Percentiles rank a stretch among this genome's conserved stretches.
Conservation (phyloP, 768 basidiomycete genomes). For the Dacryopinax primogenitus region DNA sequence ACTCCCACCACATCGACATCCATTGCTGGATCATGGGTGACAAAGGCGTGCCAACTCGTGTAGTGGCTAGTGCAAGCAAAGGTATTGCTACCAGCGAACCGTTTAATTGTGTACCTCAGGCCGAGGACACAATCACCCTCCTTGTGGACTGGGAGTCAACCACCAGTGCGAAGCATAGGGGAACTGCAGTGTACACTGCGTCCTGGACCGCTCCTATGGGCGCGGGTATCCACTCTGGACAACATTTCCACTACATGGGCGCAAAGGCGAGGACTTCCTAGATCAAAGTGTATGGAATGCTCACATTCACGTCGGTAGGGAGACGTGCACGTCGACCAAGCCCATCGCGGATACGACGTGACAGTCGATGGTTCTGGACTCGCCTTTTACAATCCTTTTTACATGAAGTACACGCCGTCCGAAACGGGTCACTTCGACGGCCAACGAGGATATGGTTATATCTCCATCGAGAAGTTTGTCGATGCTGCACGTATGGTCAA, state of each 20-base stretch:
- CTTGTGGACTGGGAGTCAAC: conserved; percentile 87
- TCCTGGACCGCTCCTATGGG: conserved; percentile 86
- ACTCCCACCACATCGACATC: conserved; percentile 86
- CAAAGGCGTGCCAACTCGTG: conserved; percentile 63
- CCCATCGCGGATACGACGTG: conserved; percentile 84
- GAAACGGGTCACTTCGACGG: conserved; percentile 89
- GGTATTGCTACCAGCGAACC: conserved; percentile 85
- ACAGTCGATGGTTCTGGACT: conserved; percentile 77
- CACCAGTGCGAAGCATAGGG: conserved; percentile 55
- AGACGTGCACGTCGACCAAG: conserved; percentile 84
- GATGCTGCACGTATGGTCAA: conserved; percentile 73
- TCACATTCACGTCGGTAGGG: conserved; percentile 38
- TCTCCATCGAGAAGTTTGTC: conserved; percentile 86
- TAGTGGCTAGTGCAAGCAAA: conserved; percentile 79
- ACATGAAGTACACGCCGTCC: conserved; percentile 91
- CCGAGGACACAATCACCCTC: conserved; percentile 91
- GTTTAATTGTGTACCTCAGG: conserved; percentile 71
- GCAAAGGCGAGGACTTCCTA: conserved; percentile 47
- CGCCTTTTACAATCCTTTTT: conserved; percentile 77
- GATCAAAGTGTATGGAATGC: conserved; percentile 11
- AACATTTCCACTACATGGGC: conserved; percentile 92
- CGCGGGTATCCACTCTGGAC: conserved; percentile 77
- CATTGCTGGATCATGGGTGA: conserved; percentile 75
- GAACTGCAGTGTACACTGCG: conserved; percentile 84
- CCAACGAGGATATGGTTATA: conserved; percentile 78